phyloP scores from a whole-genome alignment of 2,329 filamentous ascomycete genomes.

The Huntiella bhutanensis region DNA sequence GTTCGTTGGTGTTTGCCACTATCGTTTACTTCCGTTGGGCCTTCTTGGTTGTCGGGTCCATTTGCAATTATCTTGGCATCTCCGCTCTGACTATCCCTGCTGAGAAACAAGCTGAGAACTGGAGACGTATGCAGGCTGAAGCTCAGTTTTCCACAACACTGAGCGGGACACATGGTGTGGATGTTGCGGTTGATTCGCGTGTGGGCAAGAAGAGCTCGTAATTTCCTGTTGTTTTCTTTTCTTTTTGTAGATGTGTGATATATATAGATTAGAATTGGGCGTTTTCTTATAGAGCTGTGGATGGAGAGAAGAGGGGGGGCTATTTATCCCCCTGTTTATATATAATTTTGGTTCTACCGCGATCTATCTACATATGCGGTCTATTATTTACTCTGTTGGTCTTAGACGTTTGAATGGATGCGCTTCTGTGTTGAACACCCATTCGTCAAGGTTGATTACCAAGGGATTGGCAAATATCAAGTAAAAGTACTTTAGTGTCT shows the following conservation, averaged over 20 bases:
- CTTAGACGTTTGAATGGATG: constrained; percentile 26
- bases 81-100: constrained; percentile 74
- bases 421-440: constrained; percentile 40
- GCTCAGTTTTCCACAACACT: constrained; percentile 9
- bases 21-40: constrained; percentile 92
- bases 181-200: constrained; percentile 8
- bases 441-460: constrained; percentile 40
- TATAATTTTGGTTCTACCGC: background rate
- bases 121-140: constrained; percentile 14
- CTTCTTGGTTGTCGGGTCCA: constrained; percentile 71
- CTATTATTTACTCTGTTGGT: background rate
- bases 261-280: background rate
- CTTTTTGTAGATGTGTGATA: background rate
- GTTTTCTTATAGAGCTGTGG: background rate
- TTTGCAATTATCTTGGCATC: constrained; percentile 83
- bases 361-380: background rate
- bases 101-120: constrained; percentile 39
- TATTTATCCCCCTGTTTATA: constrained; percentile 1
- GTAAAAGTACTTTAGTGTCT: constrained; percentile 50
- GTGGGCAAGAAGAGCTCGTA: constrained; percentile 12
- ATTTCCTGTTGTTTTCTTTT: background rate
- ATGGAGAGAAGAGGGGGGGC: background rate
- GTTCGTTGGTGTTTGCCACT: constrained; percentile 64
- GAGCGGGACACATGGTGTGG: constrained; percentile 11
- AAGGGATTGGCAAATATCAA: constrained; percentile 41